phyloP scores from a whole-genome alignment of 2,329 filamentous ascomycete genomes.

The Diaporthe amygdali region DNA sequence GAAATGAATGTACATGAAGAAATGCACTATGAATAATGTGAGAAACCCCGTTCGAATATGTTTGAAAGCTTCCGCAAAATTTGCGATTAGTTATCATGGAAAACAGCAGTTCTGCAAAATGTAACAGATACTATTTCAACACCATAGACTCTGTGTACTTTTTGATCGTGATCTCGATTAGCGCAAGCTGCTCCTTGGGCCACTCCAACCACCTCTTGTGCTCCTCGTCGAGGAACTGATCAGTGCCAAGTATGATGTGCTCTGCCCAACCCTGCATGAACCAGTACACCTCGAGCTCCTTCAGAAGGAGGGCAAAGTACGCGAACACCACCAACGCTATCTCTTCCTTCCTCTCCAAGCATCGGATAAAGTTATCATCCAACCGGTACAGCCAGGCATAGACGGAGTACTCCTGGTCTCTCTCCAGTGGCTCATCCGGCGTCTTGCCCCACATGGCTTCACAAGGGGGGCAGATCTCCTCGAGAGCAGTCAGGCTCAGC shows the following conservation, averaged over 20 bases:
- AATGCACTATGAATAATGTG: too few relatives aligned
- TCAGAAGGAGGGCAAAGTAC: neutral
- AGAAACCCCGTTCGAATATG: too few relatives aligned
- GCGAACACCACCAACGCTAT: neutral
- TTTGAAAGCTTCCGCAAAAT: too few relatives aligned
- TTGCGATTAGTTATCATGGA: too few relatives aligned
- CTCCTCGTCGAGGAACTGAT: neutral
- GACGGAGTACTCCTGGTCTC: neutral
- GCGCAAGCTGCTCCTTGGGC: neutral
- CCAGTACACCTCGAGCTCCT: neutral
- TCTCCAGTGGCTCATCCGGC: neutral
- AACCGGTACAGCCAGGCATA: neutral
- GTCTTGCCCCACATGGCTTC: neutral
- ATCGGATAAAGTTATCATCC: neutral
- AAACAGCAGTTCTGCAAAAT: too few relatives aligned
- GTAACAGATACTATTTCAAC: neutral
- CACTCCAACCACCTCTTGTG: neutral
- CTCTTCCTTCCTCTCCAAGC: neutral
- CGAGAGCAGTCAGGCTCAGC: neutral
- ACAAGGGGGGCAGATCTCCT: neutral
- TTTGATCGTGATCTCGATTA: neutral
- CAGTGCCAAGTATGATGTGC: neutral
- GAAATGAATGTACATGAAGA: too few relatives aligned
- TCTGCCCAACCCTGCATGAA: neutral
- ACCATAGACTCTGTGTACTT: neutral